Base-by-base conservation (phyloP, 495 filamentous ascomycete species). In the Coniosporium apollinis region DNA sequence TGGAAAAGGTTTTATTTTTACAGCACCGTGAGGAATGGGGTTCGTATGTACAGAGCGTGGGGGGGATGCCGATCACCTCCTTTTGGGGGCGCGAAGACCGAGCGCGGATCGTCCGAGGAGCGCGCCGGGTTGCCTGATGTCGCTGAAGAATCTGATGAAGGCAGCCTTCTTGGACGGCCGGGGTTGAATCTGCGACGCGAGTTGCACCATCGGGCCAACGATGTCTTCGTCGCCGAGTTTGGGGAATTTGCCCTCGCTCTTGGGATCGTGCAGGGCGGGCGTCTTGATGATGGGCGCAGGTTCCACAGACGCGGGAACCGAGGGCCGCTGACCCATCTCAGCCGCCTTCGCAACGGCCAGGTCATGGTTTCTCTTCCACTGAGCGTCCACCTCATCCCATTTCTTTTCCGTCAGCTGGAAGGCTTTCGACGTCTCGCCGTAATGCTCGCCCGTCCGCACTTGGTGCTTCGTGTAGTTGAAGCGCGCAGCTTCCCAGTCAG, bases 201-300 rank as follows among this genome's bases (percentile, higher is more conserved):
- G 67, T 33, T 75, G 68, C 9, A 74, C 71, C 86, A 94, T 94
- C 3, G 86, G 85, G 1, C 85, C 86, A 10, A 94, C 83, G 39
- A 93, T 89, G 50, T 91, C 83, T 36, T 82, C 75, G 45, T 93
- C 83, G 19, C 82, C 84, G 32, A 87, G 68, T 40, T 79, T 73
- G 18, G 80, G 82, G 44, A 93, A 94, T 56, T 93, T 93, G 32
- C 71, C 72, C 39, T 81, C 74, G 52, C 73, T 72, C 40, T 67
- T 60, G 30, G 74, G 69, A 31, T 66, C 67, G 38, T 67, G 60
- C 8, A 82, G 59, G 11, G 66, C 61, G 3, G 76, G 76, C 11
- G 79, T 66, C 40, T 68, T 70, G 39, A 70, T 59, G 43, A 70
- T 54, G 19, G 61, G 48, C 22, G 64, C 56, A 3, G 64, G 62